phyloP scores from a whole-genome alignment of 352 stramenopile genomes.

The Peronosclerospora sorghi region DNA sequence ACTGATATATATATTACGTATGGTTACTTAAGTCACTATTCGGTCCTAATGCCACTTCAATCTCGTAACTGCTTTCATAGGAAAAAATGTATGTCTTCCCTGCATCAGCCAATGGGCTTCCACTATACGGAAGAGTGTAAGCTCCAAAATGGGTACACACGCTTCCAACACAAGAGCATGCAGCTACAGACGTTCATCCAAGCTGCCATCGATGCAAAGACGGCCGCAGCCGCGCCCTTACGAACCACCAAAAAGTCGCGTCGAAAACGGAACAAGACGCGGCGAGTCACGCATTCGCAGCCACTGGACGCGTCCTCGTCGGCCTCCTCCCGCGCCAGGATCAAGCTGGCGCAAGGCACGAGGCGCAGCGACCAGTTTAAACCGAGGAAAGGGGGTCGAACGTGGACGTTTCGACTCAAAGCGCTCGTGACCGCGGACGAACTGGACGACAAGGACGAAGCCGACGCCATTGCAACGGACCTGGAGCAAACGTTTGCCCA shows the following conservation, averaged over 20 bases:
- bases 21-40: too few species aligned
- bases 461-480: slow-evolving; percentile 30
- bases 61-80: too few species aligned
- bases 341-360: background rate
- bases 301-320: background rate
- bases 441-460: slow-evolving; percentile 43
- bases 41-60: too few species aligned
- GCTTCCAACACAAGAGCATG: too few species aligned
- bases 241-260: background rate
- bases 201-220: slow-evolving; percentile 10
- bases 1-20: too few species aligned
- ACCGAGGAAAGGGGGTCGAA: slow-evolving; percentile 15
- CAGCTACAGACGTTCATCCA: slow-evolving; percentile 10
- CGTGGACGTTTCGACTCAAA: slow-evolving; percentile 14
- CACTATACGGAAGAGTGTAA: too few species aligned
- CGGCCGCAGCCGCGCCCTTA: background rate
- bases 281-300: background rate
- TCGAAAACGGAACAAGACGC: slow-evolving; percentile 12
- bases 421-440: slow-evolving; percentile 35
- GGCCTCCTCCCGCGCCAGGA: too few species aligned
- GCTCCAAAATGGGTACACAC: too few species aligned
- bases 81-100: too few species aligned
- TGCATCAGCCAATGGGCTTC: too few species aligned
- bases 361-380: slow-evolving; percentile 24
- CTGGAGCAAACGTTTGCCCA: slow-evolving; percentile 21